Base-by-base conservation (phyloP, 768 basidiomycete genomes). In the Psilocybe cubensis region DNA sequence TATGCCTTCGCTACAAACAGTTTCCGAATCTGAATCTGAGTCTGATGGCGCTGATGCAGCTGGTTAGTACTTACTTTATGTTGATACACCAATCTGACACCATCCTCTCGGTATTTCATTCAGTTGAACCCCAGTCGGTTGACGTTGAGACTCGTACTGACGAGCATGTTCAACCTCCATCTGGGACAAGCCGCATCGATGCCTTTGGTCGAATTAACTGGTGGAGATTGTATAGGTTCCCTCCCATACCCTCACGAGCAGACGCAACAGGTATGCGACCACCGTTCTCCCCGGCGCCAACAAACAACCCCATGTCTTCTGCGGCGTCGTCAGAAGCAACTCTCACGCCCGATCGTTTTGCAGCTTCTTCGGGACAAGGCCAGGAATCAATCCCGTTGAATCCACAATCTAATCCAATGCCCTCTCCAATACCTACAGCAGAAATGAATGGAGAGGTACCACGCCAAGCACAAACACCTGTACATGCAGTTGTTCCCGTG, bases 221-320 rank as follows among this genome's bases (percentile, higher is more conserved):
- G 84, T 92, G 91, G 91, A 77, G 91, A 54, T 71, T 91, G 63
- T 91, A 91, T 66, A 83, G 90, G n/a, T 92, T 92, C 75, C 88
- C 88, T 7, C 79, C 89, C 35, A 87, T 91, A 70, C 63, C 77
- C 56, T 69, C 78, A 43, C 51, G 71, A 20, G 54, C 69, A 20
- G 66, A 70, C 43, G 52, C 64, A 6, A 56, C 68, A 8, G 56
- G 52, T 14, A 31, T 52, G 31, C 51, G 60, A 14, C 14, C 35
- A n/a, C 35, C 35, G 5, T 38, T 38, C 35, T 4, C 14, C n/a
- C 35, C 35, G n/a, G 6, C 8, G 35, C 12, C 14, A 53, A 24
- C 38, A 28, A 35, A 12, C 24, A 20, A 31, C 43, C 35, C 35
- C 18, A n/a, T n/a, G 23, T 23, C 23, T 18, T 6, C 60, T 48